Percentiles rank a stretch among this genome's conserved stretches.
phyloP scores from a whole-genome alignment of 306 rosid genomes.

The Dryas drummondii region DNA sequence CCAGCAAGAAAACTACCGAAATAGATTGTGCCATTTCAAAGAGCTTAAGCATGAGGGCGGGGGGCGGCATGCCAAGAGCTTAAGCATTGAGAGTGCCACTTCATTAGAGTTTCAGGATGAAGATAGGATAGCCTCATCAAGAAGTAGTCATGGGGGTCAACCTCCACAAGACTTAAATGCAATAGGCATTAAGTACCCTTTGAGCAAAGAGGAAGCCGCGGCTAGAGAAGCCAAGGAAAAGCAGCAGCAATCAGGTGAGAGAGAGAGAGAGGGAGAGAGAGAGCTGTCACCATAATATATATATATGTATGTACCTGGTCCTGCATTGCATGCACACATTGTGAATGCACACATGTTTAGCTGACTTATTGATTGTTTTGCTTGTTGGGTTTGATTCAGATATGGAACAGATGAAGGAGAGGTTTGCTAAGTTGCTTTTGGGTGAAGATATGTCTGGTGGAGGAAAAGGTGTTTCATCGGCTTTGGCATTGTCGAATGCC shows the following conservation, averaged over 20 bases:
- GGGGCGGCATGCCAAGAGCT: constrained; percentile 61
- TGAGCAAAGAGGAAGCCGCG: constrained; percentile 46
- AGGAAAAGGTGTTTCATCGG: constrained; percentile 96
- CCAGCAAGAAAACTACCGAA: constrained; percentile 28
- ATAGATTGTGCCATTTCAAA: constrained; percentile 34
- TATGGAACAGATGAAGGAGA: constrained; percentile 91
- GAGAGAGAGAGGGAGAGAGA: too few relatives aligned
- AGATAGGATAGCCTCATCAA: constrained; percentile 29
- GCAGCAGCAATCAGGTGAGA: constrained; percentile 43
- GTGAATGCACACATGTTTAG: too few relatives aligned
- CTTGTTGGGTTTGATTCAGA: constrained; percentile 55
- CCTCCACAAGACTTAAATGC: constrained; percentile 24
- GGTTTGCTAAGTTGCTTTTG: constrained; percentile 81
- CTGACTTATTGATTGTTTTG: neutral
- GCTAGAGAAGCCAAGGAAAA: constrained; percentile 56
- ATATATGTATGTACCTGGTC: too few relatives aligned
- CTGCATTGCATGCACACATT: neutral
- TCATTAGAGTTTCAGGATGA: constrained; percentile 37
- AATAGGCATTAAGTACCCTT: constrained; percentile 33
- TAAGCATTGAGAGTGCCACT: constrained; percentile 55
- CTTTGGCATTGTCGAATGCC: constrained; percentile 97
- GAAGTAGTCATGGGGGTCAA: constrained; percentile 38
- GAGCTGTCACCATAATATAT: too few relatives aligned
- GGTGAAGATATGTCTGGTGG: constrained; percentile 99
- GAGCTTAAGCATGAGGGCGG: constrained; percentile 26